Evolutionary conservation across 768 basidiomycete genomes (phyloP).

Genomic region (Boletellus ananas): DNA sequence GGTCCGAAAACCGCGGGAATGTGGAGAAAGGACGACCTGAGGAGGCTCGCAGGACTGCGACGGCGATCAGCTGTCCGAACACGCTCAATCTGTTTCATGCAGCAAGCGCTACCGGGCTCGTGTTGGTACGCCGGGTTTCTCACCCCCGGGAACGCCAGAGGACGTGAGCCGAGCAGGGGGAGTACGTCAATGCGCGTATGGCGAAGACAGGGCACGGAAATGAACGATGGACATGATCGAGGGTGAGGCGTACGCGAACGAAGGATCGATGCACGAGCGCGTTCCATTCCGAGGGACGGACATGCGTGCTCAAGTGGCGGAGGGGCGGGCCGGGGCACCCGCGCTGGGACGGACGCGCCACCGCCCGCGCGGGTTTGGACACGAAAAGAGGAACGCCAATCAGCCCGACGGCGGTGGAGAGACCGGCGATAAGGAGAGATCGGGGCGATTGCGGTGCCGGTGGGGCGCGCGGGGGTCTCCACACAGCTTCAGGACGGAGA

Average conservation of each 20-base stretch:
- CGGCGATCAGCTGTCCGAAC: constrained; percentile 29
- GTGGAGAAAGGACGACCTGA: not conserved
- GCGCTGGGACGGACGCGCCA: too few species aligned
- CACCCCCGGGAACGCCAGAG: too few species aligned
- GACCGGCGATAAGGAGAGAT: constrained; percentile 21
- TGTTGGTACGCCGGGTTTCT: constrained; percentile 7
- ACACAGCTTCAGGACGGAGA: not conserved
- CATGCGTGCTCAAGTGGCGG: too few species aligned
- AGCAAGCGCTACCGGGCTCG: constrained; percentile 8
- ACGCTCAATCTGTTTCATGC: constrained; percentile 11
- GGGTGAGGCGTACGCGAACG: constrained; percentile 18
- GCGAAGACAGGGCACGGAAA: constrained; percentile 20
- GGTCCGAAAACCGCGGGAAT: constrained; percentile 18
- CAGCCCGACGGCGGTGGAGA: not conserved
- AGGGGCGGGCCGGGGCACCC: too few species aligned
- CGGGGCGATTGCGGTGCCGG: constrained; percentile 4
- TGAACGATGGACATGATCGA: constrained; percentile 17
- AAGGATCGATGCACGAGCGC: too few species aligned
- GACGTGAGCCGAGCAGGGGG: too few species aligned
- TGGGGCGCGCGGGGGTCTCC: not conserved
- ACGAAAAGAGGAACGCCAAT: constrained; percentile 22
- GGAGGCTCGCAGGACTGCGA: not conserved
- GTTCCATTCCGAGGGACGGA: not conserved
- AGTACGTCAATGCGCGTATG: constrained; percentile 18
- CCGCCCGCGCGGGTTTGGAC: not conserved